Evolutionary conservation across 225 moss, liverwort and hornwort genomes (phyloP), one percentile per base, ranked within the genome.

Genomic region (Physcomitrellopsis africana): DNA sequence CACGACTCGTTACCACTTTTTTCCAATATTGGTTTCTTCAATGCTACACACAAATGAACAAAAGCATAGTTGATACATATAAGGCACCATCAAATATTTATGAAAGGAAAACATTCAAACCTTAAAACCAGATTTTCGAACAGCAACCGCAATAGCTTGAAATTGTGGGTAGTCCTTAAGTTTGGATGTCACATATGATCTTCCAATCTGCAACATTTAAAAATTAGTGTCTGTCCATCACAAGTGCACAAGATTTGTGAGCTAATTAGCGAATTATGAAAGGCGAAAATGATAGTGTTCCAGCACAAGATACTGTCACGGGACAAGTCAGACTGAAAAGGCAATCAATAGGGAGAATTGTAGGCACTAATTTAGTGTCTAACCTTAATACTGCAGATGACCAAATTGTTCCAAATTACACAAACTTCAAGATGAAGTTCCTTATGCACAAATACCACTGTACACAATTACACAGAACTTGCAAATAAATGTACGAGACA

Each of bases 91-190:
- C 32, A 37, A 37, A 37, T 7, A 7, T 37, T 37, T 4, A 37
- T 37, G 7, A 7, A 37, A 37, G 32, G 7, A 37, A 37, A 37
- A 37, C 32, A 49, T 49, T 3, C 15, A 49, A 11, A 94, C 92
- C 90, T 92, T 94, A 67, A 94, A 94, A 68, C 94, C 94, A 60
- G 89, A 89, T 79, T 83, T 92, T 74, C 82, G 86, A 63, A 92
- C 87, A 77, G 92, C 94, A 75, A 85, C 32, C 13, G 90, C 84
- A 80, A 92, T 86, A 68, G 84, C 87, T 80, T 87, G 92, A 55
- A 94, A 94, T 74, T 94, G 89, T 10, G 94, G 94, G 62, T 92
- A 94, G 63, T 94, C 79, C 60, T 81, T 83, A 56, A 94, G 80
- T 73, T 89, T 92, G 53, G 94, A 89, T 52, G 81, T 77, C 46